Base-by-base conservation (phyloP, 257 asterid species). In the Agastache rugosa region DNA sequence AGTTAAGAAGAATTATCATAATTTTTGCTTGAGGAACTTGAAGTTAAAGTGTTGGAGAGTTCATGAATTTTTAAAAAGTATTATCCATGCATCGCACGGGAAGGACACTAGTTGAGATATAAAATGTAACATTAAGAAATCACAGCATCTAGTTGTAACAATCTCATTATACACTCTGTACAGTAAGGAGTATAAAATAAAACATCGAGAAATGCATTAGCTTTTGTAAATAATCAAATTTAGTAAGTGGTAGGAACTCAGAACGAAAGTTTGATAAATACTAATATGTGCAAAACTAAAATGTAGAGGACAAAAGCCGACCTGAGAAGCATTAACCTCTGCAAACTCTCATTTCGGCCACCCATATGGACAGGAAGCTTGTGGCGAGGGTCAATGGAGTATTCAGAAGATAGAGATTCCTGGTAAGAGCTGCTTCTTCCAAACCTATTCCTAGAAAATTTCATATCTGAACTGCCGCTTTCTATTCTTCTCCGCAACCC, bases 231-330 rank as follows among this genome's bases (percentile, higher is more conserved):
- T 56, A 25, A 68, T 61, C 53, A 67, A 20, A 55, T 59, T 53
- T 75, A 69, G 63, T 58, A 53, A 51, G 67, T 23, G 67, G 19
- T 5, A 51, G 12, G 8, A 35, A 14, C 27, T 81, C 71, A 92
- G 79, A 94, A 89, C 14, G 97, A 89, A 60, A 94, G 86, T 86
- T 84, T 94, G 75, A 94, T 89, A 85, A 94, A 94, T 14, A 94
- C 99, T 78, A 90, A 51, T 67, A 94, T 70, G 79, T 90, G 99
- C 79, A 94, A 83, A 59, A 83, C 90, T 65, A 92, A 82, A 72
- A 94, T 87, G 78, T 90, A 92, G 44, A 90, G 80, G 77, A 92
- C 92, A 41, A 88, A 88, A 22, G 92, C 95, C 19, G 96, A 92
- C 87, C 97, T 92, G 74, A 94, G 90, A 39, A 92, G 85, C 97